Evolutionary conservation across 306 rosid species (phyloP), one percentile per base, ranked within the genome.

Genomic region (Prunus padus): DNA sequence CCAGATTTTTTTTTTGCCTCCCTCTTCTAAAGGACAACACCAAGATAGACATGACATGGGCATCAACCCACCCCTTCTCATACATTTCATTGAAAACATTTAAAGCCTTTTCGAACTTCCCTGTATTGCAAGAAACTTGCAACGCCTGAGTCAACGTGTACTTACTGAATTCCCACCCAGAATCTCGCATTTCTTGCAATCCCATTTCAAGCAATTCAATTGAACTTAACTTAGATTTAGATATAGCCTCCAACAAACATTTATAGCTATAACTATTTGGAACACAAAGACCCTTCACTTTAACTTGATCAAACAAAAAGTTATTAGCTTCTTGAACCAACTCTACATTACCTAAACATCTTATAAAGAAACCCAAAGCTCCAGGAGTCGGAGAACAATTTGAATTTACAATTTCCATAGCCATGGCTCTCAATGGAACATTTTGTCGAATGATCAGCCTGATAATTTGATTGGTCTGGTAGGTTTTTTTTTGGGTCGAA

Each of bases 21-120:
- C 37, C 37, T 31, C 37, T 31, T 31, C 89, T 80, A 81, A 89
- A 87, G 54, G 85, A 44, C 80, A 86, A 62, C 0, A 80, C 84
- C 76, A 91, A 71, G 78, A 86, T 75, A n/a, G 91, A 77, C 44
- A 79, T 82, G 30, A 84, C 82, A 78, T 71, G 85, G 31, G 74
- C 87, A 82, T 91, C 97, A 71, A 68, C 84, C 97, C 90, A 93
- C 59, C 86, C 86, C 82, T 55, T 85, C 67, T 84, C 88, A 44
- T 57, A 55, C 92, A 91, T 91, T 47, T 74, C 73, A 67, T 79
- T 63, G 61, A 51, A 91, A 76, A 89, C 79, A 49, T 77, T 76
- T 81, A 85, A 61, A 75, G 96, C 98, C 69, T 88, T 82, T 47
- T 80, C 81, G 51, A 89, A 84, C 73, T 69, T 85, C 4, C 89